Base-by-base conservation (phyloP, 495 filamentous ascomycete genomes). In the Cercophora scortea region DNA sequence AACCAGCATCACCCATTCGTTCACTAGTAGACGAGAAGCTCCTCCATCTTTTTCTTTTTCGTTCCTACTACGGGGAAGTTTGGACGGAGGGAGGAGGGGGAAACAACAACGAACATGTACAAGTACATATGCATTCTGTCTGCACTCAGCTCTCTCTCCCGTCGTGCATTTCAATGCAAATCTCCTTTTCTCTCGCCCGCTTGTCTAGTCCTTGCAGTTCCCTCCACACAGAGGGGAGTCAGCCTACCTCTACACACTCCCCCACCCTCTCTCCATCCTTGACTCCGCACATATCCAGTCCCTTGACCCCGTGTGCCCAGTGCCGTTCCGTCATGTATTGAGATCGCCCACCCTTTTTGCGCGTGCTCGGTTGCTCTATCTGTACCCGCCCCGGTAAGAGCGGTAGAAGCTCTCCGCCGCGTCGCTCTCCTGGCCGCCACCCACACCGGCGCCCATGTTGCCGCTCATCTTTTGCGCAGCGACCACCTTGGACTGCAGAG, bases 381-480 rank as follows among this genome's bases (percentile, higher is more conserved):
- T 58, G 41, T 55, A 58, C 38, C 64, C 76, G 47, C 82, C 81
- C 75, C 84, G 82, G 67, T 83, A 90, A 13, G 87, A 90, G 35
- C 85, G 80, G 63, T 88, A 90, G 66, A 93, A 91, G 60, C 86
- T 85, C 65, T 93, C 88, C 8, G 83, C 82, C 4, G 84, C 84
- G 54, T 86, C 84, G 56, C 75, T 79, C 67, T 76, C 74, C 15
- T 69, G 66, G 41, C 73, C 73, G 10, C 84, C 83, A 25, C 25
- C 25, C 56, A 74, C 79, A 52, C 74, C 69, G 57, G 74, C 73
- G 40, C 85, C 83, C 59, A 92, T 72, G 35, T 78, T 78, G 60
- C 83, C 81, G 50, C 80, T 78, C 19, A 84, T 77, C 63, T 88
- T 89, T 66, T 94, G 88, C 45, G 90, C 87, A 16, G 83, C 82